Evolutionary conservation across 1,284 basidiomycete species (phyloP).

Genomic region (Sporisorium graminicola): DNA sequence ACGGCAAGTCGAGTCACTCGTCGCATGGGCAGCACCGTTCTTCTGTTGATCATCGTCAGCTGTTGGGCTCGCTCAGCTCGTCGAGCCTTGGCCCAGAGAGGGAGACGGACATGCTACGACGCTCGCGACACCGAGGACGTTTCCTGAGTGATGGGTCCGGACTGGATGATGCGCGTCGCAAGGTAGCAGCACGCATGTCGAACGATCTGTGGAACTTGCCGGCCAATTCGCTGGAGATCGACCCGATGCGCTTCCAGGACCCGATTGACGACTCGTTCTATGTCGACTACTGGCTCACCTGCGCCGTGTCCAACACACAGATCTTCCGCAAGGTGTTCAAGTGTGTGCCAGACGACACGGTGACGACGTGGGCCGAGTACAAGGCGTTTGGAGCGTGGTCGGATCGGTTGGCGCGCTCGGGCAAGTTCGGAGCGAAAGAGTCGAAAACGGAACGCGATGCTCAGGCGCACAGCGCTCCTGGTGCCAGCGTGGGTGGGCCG

Average conservation of each 20-base stretch:
- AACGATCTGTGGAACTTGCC: slow-evolving; percentile 53
- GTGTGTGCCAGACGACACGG: slow-evolving; percentile 66
- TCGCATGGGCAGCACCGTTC: slow-evolving; percentile 11
- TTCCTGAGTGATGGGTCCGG: slow-evolving; percentile 20
- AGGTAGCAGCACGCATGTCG: slow-evolving; percentile 50
- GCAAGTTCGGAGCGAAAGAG: slow-evolving; percentile 48
- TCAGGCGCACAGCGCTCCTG: slow-evolving; percentile 47
- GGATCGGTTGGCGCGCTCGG: slow-evolving; percentile 50
- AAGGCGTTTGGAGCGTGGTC: slow-evolving; percentile 61
- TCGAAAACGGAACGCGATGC: slow-evolving; percentile 28
- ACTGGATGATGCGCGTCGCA: slow-evolving; percentile 34
- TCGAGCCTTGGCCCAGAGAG: slow-evolving; percentile 32
- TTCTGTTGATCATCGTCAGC: slow-evolving; percentile 20
- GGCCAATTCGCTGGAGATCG: slow-evolving; percentile 43
- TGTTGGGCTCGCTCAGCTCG: slow-evolving; percentile 30
- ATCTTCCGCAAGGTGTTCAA: slow-evolving; percentile 68
- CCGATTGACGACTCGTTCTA: slow-evolving; percentile 61
- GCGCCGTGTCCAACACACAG: slow-evolving; percentile 66
- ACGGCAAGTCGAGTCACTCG: slow-evolving; percentile 17
- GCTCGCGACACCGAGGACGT: slow-evolving; percentile 25
- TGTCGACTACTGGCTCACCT: slow-evolving; percentile 61
- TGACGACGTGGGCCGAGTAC: slow-evolving; percentile 68
- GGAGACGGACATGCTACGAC: slow-evolving; percentile 38
- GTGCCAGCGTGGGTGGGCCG: slow-evolving; percentile 48
- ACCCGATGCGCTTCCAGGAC: slow-evolving; percentile 56